These are phyloP conservation scores for Miamiensis avidus DNA, from an alignment of 169 alveolate genomes.

Conservation along the genomic window DNA sequence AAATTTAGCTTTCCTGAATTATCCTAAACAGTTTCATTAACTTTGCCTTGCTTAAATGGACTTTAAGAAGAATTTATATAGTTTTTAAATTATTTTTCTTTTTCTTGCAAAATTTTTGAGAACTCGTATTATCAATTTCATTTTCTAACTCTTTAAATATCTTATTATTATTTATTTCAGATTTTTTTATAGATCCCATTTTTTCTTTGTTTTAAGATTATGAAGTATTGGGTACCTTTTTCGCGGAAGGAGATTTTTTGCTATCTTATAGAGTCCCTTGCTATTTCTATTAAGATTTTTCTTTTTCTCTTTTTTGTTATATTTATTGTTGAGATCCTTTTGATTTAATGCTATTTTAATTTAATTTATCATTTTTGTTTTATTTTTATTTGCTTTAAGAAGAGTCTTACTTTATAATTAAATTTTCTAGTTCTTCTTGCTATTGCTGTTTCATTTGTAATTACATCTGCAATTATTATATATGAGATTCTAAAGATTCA, in stretches of 20 bases:
- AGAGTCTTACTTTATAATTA: not conserved
- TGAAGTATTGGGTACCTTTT: too few relatives aligned
- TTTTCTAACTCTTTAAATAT: not conserved
- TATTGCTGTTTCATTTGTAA: not conserved
- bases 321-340: not conserved
- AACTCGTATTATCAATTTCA: too few relatives aligned
- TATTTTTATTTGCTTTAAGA: too few relatives aligned
- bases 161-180: too few relatives aligned
- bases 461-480: not conserved
- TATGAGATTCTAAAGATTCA: not conserved
- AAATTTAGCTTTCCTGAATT: not conserved
- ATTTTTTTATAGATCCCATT: too few relatives aligned
- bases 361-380: too few relatives aligned
- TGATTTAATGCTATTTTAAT: not conserved
- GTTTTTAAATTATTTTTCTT: too few relatives aligned
- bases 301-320: not conserved
- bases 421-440: not conserved
- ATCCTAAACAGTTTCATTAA: too few relatives aligned
- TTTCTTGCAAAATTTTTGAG: not conserved
- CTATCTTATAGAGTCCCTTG: too few relatives aligned
- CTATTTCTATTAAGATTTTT: too few relatives aligned
- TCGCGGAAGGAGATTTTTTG: too few relatives aligned
- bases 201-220: too few relatives aligned
- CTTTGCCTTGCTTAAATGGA: not conserved
- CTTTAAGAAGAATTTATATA: not conserved